Conservation (phyloP, 805 yeast species). For the Wickerhamomyces xylosicus region DNA sequence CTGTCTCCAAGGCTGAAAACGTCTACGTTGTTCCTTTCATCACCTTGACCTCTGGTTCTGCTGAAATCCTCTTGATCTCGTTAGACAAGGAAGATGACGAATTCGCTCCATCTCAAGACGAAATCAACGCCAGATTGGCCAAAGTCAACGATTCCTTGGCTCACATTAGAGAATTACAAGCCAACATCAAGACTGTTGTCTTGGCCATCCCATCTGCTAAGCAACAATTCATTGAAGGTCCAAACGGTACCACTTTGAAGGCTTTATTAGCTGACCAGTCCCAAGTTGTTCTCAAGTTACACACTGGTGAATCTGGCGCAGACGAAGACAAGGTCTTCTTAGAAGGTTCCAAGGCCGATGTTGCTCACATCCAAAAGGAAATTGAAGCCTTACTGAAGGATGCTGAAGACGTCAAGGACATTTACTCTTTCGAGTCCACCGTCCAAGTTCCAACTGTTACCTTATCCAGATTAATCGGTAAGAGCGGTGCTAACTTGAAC, state of each 20-base stretch:
- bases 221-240: conserved; percentile 54
- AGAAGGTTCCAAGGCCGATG: conserved; percentile 62
- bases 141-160: conserved; percentile 45
- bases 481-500: conserved; percentile 68
- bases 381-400: conserved; percentile 46
- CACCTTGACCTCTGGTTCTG: conserved; percentile 30
- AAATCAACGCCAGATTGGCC: conserved; percentile 42
- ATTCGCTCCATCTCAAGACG: conserved; percentile 60
- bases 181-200: conserved; percentile 37
- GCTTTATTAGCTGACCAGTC: conserved; percentile 23
- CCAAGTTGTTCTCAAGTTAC: conserved; percentile 33
- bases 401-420: conserved; percentile 38
- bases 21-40: conserved; percentile 55
- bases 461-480: conserved; percentile 80
- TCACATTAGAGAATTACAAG: conserved; percentile 47
- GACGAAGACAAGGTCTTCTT: conserved; percentile 42
- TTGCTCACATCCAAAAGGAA: conserved; percentile 40
- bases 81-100: conserved; percentile 41
- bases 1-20: conserved; percentile 32
- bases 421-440: conserved; percentile 30
- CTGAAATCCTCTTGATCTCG: conserved; percentile 45
- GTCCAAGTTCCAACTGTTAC: conserved; percentile 56
- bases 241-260: conserved; percentile 47
- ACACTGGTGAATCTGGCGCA: conserved; percentile 25
- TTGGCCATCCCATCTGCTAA: conserved; percentile 41